A percentile compares a stretch with the other conserved stretches of the same genome.
These are phyloP conservation scores for Tolypocladium inflatum DNA, from an alignment of 2,329 filamentous ascomycete species.

Conservation along the genomic window DNA sequence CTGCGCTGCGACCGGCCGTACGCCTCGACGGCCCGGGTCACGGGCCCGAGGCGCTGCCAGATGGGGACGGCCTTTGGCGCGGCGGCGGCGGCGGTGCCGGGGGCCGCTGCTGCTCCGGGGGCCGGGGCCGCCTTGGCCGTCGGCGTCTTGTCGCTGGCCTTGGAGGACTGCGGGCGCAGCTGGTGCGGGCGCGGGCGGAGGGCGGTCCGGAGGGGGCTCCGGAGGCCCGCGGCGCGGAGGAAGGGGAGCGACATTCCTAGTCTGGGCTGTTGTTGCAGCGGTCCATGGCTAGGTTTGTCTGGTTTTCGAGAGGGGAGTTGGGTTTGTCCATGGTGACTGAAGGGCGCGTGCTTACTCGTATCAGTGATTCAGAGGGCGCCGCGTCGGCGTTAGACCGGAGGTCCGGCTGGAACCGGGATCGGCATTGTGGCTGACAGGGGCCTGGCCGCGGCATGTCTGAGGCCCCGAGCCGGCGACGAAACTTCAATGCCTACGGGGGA, in stretches of 20 bases:
- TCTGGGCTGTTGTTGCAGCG: background rate
- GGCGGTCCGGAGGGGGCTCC: background rate
- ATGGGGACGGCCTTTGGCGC: constrained; percentile 22
- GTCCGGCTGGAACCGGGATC: background rate
- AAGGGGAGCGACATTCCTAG: background rate
- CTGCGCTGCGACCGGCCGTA: constrained; percentile 65
- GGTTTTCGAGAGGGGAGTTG: background rate
- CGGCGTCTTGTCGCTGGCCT: background rate
- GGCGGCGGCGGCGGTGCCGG: background rate
- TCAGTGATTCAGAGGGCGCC: background rate
- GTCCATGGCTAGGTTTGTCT: background rate
- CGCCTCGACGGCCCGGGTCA: constrained; percentile 41
- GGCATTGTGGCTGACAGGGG: background rate
- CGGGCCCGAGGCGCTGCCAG: constrained; percentile 48
- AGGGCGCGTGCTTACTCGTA: background rate
- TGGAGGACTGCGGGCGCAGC: background rate
- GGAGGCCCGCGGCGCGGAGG: background rate
- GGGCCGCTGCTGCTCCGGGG: background rate
- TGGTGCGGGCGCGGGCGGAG: background rate
- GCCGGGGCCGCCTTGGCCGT: background rate
- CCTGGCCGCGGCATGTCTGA: background rate
- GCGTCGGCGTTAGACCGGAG: constrained; percentile 1
- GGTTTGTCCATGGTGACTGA: background rate
- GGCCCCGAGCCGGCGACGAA: background rate
- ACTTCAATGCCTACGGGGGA: too few relatives aligned